A percentile compares a stretch with the other conserved stretches of the same genome.
phyloP scores from a whole-genome alignment of 306 rosid genomes.

The Phaseolus lunatus region DNA sequence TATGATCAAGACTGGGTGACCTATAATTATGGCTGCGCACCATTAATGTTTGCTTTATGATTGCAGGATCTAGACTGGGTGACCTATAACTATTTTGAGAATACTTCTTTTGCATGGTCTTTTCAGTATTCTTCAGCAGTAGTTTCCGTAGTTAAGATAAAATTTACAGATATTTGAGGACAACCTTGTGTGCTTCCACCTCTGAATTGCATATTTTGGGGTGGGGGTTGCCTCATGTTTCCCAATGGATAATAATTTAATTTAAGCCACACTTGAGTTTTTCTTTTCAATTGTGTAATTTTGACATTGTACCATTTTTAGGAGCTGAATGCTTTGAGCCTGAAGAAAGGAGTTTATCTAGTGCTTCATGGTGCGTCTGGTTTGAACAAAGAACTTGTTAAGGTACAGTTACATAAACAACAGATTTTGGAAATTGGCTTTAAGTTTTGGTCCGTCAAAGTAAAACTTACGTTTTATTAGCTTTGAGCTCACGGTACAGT shows the following conservation, averaged over 20 bases:
- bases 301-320: conserved; percentile 42
- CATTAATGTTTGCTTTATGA: not conserved
- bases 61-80: not conserved
- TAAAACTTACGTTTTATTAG: not conserved
- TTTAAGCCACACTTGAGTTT: conserved; percentile 12
- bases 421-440: not conserved
- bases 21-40: not conserved
- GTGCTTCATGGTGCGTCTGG: conserved; percentile 99
- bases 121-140: not conserved
- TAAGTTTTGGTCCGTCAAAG: conserved; percentile 18
- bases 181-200: not conserved
- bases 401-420: conserved; percentile 56
- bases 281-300: conserved; percentile 38
- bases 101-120: not conserved
- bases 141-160: not conserved
- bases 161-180: not conserved
- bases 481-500: conserved; percentile 51
- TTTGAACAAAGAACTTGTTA: conserved; percentile 70
- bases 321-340: conserved; percentile 75
- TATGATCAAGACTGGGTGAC: not conserved
- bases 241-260: not conserved
- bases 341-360: conserved; percentile 70
- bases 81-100: not conserved
- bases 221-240: conserved; percentile 11
- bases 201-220: not conserved